Base-by-base conservation (phyloP, 2,329 filamentous ascomycete genomes). In the Mycosphaerella sp. region DNA sequence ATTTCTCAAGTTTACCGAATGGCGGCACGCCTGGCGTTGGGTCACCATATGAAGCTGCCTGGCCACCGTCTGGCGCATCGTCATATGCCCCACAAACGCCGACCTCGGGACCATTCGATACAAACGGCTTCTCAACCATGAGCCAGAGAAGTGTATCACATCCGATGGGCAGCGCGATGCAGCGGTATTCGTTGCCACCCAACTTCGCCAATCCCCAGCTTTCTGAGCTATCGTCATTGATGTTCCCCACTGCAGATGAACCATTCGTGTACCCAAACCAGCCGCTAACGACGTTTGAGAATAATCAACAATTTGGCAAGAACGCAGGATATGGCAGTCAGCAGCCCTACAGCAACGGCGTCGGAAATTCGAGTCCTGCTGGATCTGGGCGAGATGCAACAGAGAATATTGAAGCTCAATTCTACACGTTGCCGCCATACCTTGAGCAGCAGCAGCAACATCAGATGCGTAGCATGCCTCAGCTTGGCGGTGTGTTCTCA, bases 221-320 rank as follows among this genome's bases (percentile, higher is more conserved):
- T 13, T 79, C 85, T 57, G 86, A 87, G 64, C 76, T 90, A 6
- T 84, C 84, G 52, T 81, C 83, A 3, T 81, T 90, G 71, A 89
- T 91, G 84, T 91, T 91, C 62, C 84, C 86, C 1, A 78, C 80
- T 30, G 79, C 80, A 36, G 63, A 66, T 50, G 86, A 91, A 61
- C 86, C 87, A 0, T 85, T 91, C 56, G 85, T 84, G 0, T 93
- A 91, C 62, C 86, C 86, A 0, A 88, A 85, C 62, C 85, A 88
- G 58, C 82, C 85, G 0, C 80, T 85, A 73, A 82, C 85, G 28
- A 74, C 71, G 0, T 76, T 75, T 53, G 74, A 76, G 53, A 75
- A 73, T 58, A 72, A 66, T 49, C 61, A 65, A 47, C 60, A 72
- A 75, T 64, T 58, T 36, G 59, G 53, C 25, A 65, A 65, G 34